Base-by-base conservation (phyloP, 331 rosid species). In the Malus hybrid region DNA sequence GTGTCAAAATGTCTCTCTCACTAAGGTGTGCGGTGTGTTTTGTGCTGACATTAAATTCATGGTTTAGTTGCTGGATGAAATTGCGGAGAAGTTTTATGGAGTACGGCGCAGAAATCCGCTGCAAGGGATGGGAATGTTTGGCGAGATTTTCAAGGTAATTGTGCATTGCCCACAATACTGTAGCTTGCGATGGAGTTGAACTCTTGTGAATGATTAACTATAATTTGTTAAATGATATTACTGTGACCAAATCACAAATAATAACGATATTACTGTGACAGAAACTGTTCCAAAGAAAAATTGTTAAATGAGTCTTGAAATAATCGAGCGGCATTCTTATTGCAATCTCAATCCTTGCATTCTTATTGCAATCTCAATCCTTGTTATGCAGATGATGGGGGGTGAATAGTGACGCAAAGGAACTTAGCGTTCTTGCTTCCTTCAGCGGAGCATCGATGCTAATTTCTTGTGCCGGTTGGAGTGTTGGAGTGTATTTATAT, bases 61-160 rank as follows among this genome's bases (percentile, higher is more conserved):
- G 84, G 67, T 82, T 76, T 79, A 92, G 99, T 85, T 95, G 89
- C 89, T 88, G 31, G 99, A 95, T 76, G 96, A 90, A 27, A 83
- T 92, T 34, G 97, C 92, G 4, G 93, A 86, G 86, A 95, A 81
- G 81, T 95, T 92, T 80, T 95, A 83, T 64, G 96, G 96, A 72
- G 96, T 95, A 48, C 88, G 85, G 34, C 87, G 96, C 65, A 92
- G 84, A 84, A 92, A 89, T 78, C 96, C 99, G 2, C 74, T 92
- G 62, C 91, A 87, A 90, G 99, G 99, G 62, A 84, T 95, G 93
- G 99, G 99, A 22, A 84, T 95, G 93, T 89, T 95, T 55, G 97
- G 96, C 60, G 99, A 95, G 81, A 90, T 92, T 83, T 89, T 92
- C 76, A 95, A 90, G 99, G 99, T 95, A 69, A 16, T 33, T 39